These are phyloP conservation scores for Lojkania enalia DNA, from an alignment of 2,329 filamentous ascomycete species.

Conservation along the genomic window DNA sequence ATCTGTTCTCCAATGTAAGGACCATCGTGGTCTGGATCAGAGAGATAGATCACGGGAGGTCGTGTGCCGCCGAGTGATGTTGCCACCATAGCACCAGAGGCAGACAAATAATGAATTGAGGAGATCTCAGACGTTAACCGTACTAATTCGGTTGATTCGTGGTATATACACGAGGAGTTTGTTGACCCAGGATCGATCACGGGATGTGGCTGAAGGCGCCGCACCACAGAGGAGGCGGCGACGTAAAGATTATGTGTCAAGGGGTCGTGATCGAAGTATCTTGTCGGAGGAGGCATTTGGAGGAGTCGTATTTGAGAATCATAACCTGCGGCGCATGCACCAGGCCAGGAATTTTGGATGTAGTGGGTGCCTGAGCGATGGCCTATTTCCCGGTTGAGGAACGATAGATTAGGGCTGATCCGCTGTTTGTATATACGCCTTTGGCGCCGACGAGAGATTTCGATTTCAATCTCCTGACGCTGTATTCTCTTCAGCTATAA, in stretches of 20 bases:
- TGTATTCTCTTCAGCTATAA: too few relatives aligned
- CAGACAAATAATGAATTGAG: constrained; percentile 32
- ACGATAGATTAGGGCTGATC: too few relatives aligned
- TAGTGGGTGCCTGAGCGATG: constrained; percentile 21
- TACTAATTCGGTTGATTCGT: too few relatives aligned
- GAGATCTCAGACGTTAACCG: constrained; percentile 35
- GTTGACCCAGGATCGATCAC: too few relatives aligned
- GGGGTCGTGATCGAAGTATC: constrained; percentile 35
- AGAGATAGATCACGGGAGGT: constrained; percentile 31
- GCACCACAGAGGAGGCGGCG: constrained; percentile 21
- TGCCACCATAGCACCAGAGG: constrained; percentile 31
- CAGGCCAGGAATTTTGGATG: constrained; percentile 27
- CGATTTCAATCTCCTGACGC: too few relatives aligned
- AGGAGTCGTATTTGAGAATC: constrained; percentile 2
- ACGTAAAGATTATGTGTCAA: constrained; percentile 26
- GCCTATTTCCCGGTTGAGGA: constrained; percentile 35
- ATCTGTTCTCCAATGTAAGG: constrained; percentile 34
- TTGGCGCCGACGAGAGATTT: too few relatives aligned
- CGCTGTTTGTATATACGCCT: too few relatives aligned
- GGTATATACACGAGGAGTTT: too few relatives aligned
- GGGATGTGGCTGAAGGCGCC: constrained; percentile 1
- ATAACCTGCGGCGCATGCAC: constrained; percentile 28
- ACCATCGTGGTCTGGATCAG: constrained; percentile 29
- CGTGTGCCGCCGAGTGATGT: constrained; percentile 36
- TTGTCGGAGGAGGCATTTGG: constrained; percentile 4